Percentiles rank a stretch among this genome's conserved stretches.
phyloP scores from a whole-genome alignment of 1,139 yeast genomes.

The Hansenula sp. region DNA sequence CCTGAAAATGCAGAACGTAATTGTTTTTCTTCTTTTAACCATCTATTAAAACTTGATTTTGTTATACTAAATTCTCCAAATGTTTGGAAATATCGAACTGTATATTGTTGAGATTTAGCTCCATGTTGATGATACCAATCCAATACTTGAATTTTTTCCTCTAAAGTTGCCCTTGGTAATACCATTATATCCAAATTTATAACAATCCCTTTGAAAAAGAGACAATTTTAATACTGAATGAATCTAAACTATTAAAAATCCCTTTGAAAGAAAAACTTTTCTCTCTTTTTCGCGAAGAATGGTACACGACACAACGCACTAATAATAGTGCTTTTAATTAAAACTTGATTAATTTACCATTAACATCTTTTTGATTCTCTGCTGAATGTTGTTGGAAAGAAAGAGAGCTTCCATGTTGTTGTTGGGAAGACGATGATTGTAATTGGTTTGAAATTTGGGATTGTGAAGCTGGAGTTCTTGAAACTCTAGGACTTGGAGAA shows the following conservation, averaged over 20 bases:
- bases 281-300: background rate
- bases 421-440: too few species aligned
- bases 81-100: constrained; percentile 26
- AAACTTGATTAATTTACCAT: constrained; percentile 22
- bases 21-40: constrained; percentile 27
- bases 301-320: background rate
- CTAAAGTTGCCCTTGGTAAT: constrained; percentile 30
- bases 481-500: constrained; percentile 9
- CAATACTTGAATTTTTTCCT: constrained; percentile 29
- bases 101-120: constrained; percentile 26
- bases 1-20: constrained; percentile 22
- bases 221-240: too few species aligned
- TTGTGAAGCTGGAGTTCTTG: constrained; percentile 14
- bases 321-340: constrained; percentile 2
- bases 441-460: background rate
- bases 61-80: constrained; percentile 27
- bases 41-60: constrained; percentile 30
- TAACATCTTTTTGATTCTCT: constrained; percentile 17
- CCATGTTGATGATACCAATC: constrained; percentile 28
- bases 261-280: background rate
- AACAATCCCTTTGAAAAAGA: too few species aligned
- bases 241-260: background rate
- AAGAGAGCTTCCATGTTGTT: too few species aligned
- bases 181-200: background rate
- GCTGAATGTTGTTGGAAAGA: too few species aligned